A percentile compares a stretch with the other conserved stretches of the same genome.
Conservation (phyloP, 73 alveolate species). For the Blepharisma japonicum region DNA sequence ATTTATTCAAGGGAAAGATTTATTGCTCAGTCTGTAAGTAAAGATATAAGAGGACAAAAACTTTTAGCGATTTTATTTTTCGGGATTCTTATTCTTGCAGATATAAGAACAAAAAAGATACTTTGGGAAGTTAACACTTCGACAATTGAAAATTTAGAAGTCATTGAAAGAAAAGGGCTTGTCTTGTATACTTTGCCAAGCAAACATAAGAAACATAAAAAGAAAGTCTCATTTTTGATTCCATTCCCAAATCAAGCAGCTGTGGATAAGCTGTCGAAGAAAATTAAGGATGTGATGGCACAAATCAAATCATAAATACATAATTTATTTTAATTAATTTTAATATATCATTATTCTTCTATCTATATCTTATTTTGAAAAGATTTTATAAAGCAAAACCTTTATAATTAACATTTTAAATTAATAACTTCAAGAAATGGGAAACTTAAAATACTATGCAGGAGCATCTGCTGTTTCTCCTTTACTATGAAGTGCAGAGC, state of each 20-base stretch:
- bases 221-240: slow-evolving; percentile 10
- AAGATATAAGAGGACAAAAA: slow-evolving; percentile 26
- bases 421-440: no score
- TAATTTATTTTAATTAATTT: no score
- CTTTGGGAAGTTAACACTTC: slow-evolving; percentile 13
- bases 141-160: neutral
- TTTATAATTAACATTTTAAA: no score
- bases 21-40: slow-evolving; percentile 18
- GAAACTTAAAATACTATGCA: no score
- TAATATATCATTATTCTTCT: no score
- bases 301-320: neutral
- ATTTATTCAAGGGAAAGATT: neutral
- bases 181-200: slow-evolving; percentile 8
- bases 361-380: no score
- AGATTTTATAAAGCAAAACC: no score
- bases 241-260: slow-evolving; percentile 2
- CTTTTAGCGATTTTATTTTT: neutral
- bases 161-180: slow-evolving; percentile 8
- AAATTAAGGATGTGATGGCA: neutral
- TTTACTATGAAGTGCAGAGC: no score
- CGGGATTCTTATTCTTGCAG: neutral
- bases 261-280: neutral
- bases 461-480: no score
- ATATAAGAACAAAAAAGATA: slow-evolving; percentile 2
- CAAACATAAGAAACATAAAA: neutral